Base-by-base conservation (phyloP, 164 flowering plant genomes). In the Magnolia kwangsiensis region DNA sequence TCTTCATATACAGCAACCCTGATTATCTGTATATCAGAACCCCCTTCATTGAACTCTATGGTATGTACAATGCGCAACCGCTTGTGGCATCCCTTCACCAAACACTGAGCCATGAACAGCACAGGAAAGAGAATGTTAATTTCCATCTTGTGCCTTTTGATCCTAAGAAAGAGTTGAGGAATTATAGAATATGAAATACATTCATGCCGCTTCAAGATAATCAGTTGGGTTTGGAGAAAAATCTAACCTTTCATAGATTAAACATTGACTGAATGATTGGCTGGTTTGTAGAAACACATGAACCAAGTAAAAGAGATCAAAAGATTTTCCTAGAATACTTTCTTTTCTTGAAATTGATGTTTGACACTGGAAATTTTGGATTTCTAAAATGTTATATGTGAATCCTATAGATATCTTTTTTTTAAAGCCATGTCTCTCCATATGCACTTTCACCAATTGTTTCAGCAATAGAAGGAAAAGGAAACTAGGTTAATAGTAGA, bases 21-120 rank as follows among this genome's bases (percentile, higher is more conserved):
- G 89, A 92, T 79, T 79, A 91, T 92, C 81, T 92, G 97, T 79
- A 94, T 90, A 65, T 90, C 93, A 50, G 95, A 83, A 78, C 99
- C 98, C 21, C 97, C 97, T 85, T 92, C 81, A 45, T 78, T 85
- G 86, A 96, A 96, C 73, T 90, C 98, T 82, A 96, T 87, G 21
- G 98, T 96, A 72, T 96, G 99, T 74, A 94, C 90, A 23, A 96
- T 89, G 4, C 99, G 94, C 81, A 94, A 86, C 84, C 99, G 87
- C 76, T 85, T 94, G 82, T 94, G 98, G 84, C 98, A 92, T 50
- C 98, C 97, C 87, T 96, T 96, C 20, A 94, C 96, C 89, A 96
- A 87, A 75, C 99, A 96, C 99, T 96, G 51, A 71, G 21, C 50
- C 75, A 75, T 58, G 21, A 79, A 51, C 31, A 73, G 21, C 71